Evolutionary conservation across 176 grass and related monocot species (phyloP).

Genomic region (Oryza meyeriana): DNA sequence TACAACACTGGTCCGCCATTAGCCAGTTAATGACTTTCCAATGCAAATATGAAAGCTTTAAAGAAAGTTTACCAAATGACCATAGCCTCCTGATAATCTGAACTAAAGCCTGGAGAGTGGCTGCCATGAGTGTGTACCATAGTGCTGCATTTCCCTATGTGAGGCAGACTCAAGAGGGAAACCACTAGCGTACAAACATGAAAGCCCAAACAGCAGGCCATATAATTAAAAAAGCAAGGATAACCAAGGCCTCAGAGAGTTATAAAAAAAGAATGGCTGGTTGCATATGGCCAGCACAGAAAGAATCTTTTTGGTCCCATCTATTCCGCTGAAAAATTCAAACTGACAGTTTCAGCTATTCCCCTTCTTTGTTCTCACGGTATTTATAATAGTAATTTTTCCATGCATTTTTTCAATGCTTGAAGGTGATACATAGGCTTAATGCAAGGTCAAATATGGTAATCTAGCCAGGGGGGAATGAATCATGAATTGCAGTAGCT

Average conservation of each 20-base stretch:
- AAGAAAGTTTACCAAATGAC: neutral
- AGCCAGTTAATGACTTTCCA: neutral
- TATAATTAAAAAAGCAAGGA: slow-evolving; percentile 12
- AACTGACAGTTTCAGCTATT: slow-evolving; percentile 11
- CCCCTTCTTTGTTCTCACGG: neutral
- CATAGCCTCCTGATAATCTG: neutral
- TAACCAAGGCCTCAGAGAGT: neutral
- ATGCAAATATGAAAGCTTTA: neutral
- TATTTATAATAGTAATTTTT: neutral
- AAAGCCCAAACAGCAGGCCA: slow-evolving; percentile 23
- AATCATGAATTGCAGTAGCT: neutral
- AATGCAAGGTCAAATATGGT: neutral
- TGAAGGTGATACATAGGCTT: neutral
- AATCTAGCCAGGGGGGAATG: neutral
- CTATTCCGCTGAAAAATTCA: slow-evolving; percentile 13
- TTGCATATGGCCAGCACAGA: slow-evolving; percentile 39
- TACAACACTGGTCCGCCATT: neutral
- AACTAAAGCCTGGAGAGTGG: neutral
- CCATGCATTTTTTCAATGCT: neutral
- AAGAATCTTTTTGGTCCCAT: slow-evolving; percentile 34
- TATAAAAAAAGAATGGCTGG: slow-evolving; percentile 30
- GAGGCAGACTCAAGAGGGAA: neutral
- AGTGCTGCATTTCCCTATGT: slow-evolving; percentile 5
- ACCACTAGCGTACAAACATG: neutral
- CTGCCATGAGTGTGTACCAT: neutral